Conservation (phyloP, 75 land plant genomes). For the Selaginella moellendorffii region DNA sequence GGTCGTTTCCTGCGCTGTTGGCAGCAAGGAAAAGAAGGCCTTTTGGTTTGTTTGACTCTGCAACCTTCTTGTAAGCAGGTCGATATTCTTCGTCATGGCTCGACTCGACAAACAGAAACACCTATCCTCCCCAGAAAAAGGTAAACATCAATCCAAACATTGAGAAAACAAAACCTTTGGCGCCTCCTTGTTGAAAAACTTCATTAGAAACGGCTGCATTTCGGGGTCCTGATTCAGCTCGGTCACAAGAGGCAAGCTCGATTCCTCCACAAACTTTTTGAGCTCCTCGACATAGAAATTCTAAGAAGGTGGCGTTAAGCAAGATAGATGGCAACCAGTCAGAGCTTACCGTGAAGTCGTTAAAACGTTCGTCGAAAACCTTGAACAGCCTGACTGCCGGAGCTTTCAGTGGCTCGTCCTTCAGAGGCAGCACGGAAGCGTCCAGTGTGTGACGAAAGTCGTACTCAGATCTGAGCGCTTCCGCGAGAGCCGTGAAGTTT, state of each 20-base stretch:
- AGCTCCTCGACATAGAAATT: conserved; percentile 52
- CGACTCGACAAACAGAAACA: conserved; percentile 48
- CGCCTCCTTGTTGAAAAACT: conserved; percentile 34
- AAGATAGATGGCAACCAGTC: too few relatives aligned
- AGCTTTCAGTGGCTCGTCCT: conserved; percentile 32
- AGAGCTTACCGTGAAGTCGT: conserved; percentile 48
- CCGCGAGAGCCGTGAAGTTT: conserved; percentile 45
- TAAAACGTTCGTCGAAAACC: conserved; percentile 79
- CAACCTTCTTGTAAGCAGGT: conserved; percentile 42
- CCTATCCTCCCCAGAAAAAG: conserved; percentile 28
- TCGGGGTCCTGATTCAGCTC: conserved; percentile 48
- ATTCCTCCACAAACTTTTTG: conserved; percentile 58
- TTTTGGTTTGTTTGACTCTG: conserved; percentile 38
- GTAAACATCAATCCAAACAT: too few relatives aligned
- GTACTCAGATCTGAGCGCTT: conserved; percentile 65
- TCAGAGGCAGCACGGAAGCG: conserved; percentile 51
- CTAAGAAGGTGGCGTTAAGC: conserved; percentile 18
- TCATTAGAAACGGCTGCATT: conserved; percentile 43
- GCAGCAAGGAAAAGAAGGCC: conserved; percentile 58
- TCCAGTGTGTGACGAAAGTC: conserved; percentile 70
- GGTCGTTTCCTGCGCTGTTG: conserved; percentile 48
- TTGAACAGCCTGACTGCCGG: conserved; percentile 71
- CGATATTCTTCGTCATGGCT: conserved; percentile 33
- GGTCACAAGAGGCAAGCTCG: conserved; percentile 53
- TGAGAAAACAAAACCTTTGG: not conserved